Percentiles rank a stretch among this genome's conserved stretches.
phyloP scores from a whole-genome alignment of 768 basidiomycete genomes.

The Porphyrellus cyaneotinctus region DNA sequence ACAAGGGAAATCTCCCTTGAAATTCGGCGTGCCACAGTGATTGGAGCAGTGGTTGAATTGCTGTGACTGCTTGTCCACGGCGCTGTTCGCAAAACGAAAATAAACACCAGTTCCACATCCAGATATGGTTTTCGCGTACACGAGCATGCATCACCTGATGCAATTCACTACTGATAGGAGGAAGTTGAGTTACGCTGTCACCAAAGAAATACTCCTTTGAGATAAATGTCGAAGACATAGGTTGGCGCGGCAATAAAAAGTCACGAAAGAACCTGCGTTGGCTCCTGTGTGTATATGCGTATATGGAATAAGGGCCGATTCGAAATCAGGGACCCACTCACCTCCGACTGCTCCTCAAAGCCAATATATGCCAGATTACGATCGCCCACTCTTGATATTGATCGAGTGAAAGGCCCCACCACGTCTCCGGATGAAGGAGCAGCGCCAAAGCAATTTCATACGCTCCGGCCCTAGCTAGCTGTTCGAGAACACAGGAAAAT shows the following conservation, averaged over 20 bases:
- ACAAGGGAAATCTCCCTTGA: conserved; percentile 59
- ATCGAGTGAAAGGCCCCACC: conserved; percentile 59
- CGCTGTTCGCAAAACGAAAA: conserved; percentile 39
- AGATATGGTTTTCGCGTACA: conserved; percentile 30
- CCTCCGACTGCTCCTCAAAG: conserved; percentile 66
- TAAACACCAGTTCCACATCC: conserved; percentile 8
- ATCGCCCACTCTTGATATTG: conserved; percentile 73
- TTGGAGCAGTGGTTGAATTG: conserved; percentile 63
- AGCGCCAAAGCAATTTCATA: conserved; percentile 58
- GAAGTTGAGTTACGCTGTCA: conserved; percentile 28
- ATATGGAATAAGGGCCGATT: conserved; percentile 11
- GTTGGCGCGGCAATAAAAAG: conserved; percentile 56
- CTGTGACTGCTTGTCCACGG: conserved; percentile 55
- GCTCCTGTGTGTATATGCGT: conserved; percentile 36
- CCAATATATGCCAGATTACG: conserved; percentile 75
- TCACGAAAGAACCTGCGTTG: conserved; percentile 66
- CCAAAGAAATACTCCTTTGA: conserved; percentile 56
- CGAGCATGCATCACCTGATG: conserved; percentile 40
- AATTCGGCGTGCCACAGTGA: conserved; percentile 81
- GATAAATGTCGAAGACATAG: conserved; percentile 47
- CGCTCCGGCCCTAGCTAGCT: conserved; percentile 69
- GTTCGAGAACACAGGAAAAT: conserved; percentile 15
- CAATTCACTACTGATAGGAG: conserved; percentile 40
- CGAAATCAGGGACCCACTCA: conserved; percentile 29
- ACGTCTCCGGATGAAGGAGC: conserved; percentile 65